Evolutionary conservation across 1,284 basidiomycete genomes (phyloP).

Genomic region (Exsudoporus floridanus): DNA sequence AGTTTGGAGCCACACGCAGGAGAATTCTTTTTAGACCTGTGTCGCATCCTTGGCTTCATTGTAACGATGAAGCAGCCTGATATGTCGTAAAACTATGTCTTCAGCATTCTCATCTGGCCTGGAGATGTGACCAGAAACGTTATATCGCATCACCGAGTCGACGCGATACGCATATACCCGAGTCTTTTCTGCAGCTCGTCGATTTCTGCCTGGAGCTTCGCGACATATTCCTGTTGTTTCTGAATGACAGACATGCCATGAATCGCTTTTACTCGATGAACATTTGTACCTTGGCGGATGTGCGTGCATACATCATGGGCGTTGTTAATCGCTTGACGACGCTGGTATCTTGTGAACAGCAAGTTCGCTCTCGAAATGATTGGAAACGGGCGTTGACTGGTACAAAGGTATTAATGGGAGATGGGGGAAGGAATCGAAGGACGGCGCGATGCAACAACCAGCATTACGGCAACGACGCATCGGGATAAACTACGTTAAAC

Average conservation of each 20-base stretch:
- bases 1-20: not conserved
- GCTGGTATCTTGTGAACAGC: not conserved
- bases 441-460: not conserved
- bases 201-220: conserved; percentile 54
- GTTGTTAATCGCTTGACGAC: not conserved
- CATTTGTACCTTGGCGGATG: conserved; percentile 29
- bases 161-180: conserved; percentile 45
- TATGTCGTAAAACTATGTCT: conserved; percentile 65
- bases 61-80: conserved; percentile 69
- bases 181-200: conserved; percentile 49
- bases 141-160: not conserved
- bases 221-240: conserved; percentile 55
- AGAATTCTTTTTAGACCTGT: conserved; percentile 46
- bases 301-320: conserved; percentile 31
- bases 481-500: conserved; percentile 16
- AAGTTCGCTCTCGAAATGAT: not conserved
- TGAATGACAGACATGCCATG: conserved; percentile 22
- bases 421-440: not conserved
- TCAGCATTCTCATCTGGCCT: conserved; percentile 59
- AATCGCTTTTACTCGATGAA: not conserved
- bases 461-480: conserved; percentile 3
- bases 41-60: conserved; percentile 81
- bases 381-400: not conserved
- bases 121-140: conserved; percentile 1
- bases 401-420: too few relatives aligned